Evolutionary conservation across 2,329 filamentous ascomycete genomes (phyloP), one percentile per base, ranked within the genome.

Genomic region (Rosellinia necatrix): DNA sequence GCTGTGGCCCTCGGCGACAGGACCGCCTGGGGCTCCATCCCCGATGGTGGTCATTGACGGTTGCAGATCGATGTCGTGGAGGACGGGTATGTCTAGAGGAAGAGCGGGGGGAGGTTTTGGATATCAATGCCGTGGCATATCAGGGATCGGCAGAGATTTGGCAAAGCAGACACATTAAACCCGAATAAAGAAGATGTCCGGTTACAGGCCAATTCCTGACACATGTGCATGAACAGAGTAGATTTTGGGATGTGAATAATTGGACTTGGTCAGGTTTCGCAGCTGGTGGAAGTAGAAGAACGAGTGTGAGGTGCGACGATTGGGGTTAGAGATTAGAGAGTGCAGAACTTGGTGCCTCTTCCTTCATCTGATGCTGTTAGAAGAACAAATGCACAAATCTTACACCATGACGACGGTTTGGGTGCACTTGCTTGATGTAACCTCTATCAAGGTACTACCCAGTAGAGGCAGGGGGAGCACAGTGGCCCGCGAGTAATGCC

Each of bases 41-140:
- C 59, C 53, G 41, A 48, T 44, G 53, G 59, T 41, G 53, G 58
- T 63, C 66, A 69, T 69, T 58, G 58, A 60, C 42, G 52, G 19
- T 49, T 49, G 19, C 24, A 21, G 13, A 7, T 37, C 29, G 52
- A 49, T 30, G 50, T 42, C 25, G 34, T 37, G 29, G 38, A n/a
- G 46, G 52, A 55, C 17, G 57, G 49, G 40, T 22, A 27, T 5
- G 34, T 25, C 44, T 2, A 53, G 55, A 51, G 35, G 56, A 50
- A 49, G 21, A 8, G 41, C n/a, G n/a, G n/a, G n/a, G n/a, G n/a
- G n/a, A n/a, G n/a, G n/a, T n/a, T n/a, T n/a, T 25, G 38, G 47
- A 48, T 49, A 51, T 56, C 58, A 59, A 51, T 60, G 52, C 7
- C 15, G 42, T 24, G 32, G 19, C 66, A 68, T 68, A 29, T 59